phyloP scores from a whole-genome alignment of 2,329 filamentous ascomycete genomes.

The Sarocladium brachiariae region DNA sequence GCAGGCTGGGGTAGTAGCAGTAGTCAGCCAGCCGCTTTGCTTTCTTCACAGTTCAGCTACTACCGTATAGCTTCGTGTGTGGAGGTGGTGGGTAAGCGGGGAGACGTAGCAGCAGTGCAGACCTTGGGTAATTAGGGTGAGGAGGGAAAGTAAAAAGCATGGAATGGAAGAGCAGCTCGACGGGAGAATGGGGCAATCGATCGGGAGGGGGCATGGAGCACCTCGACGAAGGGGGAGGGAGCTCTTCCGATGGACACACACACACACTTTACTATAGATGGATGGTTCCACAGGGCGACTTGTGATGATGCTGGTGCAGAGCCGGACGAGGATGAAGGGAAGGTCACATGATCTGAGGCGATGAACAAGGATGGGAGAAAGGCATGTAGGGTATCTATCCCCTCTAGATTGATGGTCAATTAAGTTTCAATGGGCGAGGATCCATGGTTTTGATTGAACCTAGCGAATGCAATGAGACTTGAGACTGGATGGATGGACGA shows the following conservation, averaged over 20 bases:
- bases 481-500: too few species aligned
- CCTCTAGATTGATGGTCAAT: background rate
- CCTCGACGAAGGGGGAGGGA: background rate
- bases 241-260: background rate
- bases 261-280: constrained; percentile 3
- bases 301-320: constrained; percentile 1
- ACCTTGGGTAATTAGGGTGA: background rate
- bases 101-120: too few species aligned
- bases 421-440: background rate
- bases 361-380: background rate
- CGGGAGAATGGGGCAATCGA: background rate
- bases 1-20: background rate
- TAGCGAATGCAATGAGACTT: too few species aligned
- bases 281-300: constrained; percentile 6
- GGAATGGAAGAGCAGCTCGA: background rate
- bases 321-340: background rate
- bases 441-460: too few species aligned
- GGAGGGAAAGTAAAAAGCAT: background rate
- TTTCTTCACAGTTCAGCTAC: background rate
- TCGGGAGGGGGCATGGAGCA: background rate
- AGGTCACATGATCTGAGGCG: constrained; percentile 3
- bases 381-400: too few species aligned
- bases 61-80: background rate
- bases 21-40: background rate
- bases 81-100: background rate